Base-by-base conservation (phyloP, 345 rosid genomes). In the Arabidopsis suecica region DNA sequence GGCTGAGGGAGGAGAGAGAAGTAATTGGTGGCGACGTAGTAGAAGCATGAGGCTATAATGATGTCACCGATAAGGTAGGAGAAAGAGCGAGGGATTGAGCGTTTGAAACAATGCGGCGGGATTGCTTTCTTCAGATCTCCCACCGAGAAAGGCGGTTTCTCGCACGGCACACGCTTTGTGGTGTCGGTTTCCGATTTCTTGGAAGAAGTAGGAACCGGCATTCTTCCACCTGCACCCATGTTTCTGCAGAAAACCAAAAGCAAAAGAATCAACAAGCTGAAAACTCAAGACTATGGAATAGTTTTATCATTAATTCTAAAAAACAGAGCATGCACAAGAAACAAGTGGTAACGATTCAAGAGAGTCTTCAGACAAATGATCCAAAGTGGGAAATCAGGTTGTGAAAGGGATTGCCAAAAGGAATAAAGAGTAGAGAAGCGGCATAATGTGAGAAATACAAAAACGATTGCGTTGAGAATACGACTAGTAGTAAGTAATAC, bases 171-270 rank as follows among this genome's bases (percentile, higher is more conserved):
- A 54, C 97, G 82, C 68, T 84, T 84, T 55, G 76, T 2, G 28
- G 80, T 37, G 5, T 76, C 77, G 55, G 57, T 34, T 59, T 74
- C 85, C 1, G 76, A 60, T 67, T 81, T 81, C 82, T 78, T 86
- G 13, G 68, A 30, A 7, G 78, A 63, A 53, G 88, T 53, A 56
- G 80, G 81, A 49, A 73, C 85, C 2, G 82, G 69, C 94, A 87
- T 88, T 69, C 92, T 73, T 60, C 96, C 95, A 66, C 96, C 97
- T 14, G 88, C 94, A 78, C 91, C 98, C 98, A 89, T 91, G 79
- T 66, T 82, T 78, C 80, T 69, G 66, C 30, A 72, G 16, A 65
- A 18, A 28, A 59, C 12, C 14, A 70, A 62, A 1, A 63, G n/a
- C 18, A 57, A 41, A 34, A 0, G 12, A 9, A 61, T 58, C 42